Conservation (phyloP, 805 yeast species). For the Starmerella cellae region DNA sequence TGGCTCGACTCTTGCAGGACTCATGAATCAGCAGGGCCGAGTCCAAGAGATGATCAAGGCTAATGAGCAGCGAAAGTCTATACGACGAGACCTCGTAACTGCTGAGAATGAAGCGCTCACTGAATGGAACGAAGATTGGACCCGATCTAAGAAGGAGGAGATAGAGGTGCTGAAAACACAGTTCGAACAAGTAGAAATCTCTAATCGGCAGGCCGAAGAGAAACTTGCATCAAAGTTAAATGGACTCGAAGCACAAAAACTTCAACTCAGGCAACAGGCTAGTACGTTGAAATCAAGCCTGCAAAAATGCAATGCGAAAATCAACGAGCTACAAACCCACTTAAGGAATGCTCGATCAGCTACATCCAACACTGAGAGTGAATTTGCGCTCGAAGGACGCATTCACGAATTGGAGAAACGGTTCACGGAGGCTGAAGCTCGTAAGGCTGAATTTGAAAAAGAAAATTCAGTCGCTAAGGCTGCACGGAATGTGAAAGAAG, state of each 20-base stretch:
- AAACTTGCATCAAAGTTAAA: slow-evolving; percentile 19
- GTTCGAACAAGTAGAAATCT: slow-evolving; percentile 12
- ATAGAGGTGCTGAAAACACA: slow-evolving; percentile 2
- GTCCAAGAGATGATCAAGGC: slow-evolving; percentile 10
- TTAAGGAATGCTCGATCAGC: not conserved
- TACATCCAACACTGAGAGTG: not conserved
- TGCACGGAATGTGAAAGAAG: not conserved
- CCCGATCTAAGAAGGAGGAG: not conserved
- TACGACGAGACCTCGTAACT: not conserved
- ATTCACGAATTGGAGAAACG: not conserved
- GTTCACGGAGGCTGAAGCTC: not conserved
- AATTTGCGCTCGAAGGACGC: not conserved
- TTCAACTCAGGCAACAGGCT: slow-evolving; percentile 19
- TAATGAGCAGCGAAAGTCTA: not conserved
- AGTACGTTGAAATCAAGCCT: slow-evolving; percentile 5
- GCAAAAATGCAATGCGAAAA: not conserved
- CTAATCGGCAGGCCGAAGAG: slow-evolving; percentile 26
- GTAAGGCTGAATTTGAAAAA: not conserved
- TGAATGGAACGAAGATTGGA: slow-evolving; percentile 2
- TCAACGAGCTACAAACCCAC: not conserved
- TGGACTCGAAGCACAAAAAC: slow-evolving; percentile 20
- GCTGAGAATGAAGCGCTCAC: not conserved
- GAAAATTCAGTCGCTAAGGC: not conserved
- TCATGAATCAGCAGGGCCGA: slow-evolving; percentile 13
- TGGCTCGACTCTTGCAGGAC: not conserved